A percentile compares a stretch with the other conserved stretches of the same genome.
phyloP scores from a whole-genome alignment of 805 yeast genomes.

The Starmera quercuum region DNA sequence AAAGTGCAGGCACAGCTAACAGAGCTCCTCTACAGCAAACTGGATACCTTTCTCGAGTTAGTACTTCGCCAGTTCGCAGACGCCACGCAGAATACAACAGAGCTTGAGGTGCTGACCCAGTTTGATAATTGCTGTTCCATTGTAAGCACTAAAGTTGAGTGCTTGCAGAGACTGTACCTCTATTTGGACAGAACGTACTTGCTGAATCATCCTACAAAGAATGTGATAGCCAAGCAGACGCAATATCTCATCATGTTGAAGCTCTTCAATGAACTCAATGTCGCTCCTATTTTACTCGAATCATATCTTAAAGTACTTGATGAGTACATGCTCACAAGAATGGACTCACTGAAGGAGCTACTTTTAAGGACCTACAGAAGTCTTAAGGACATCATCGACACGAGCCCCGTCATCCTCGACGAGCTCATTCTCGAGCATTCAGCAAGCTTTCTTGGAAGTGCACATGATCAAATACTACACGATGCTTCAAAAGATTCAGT shows the following conservation, averaged over 20 bases:
- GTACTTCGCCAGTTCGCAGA: not conserved
- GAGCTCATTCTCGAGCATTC: not conserved
- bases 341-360: not conserved
- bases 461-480: not conserved
- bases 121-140: conserved; percentile 6
- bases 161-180: conserved; percentile 10
- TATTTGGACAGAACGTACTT: conserved; percentile 19
- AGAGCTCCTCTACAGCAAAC: not conserved
- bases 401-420: not conserved
- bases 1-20: conserved; percentile 14
- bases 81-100: not conserved
- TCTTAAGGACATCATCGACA: not conserved
- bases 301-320: conserved; percentile 3
- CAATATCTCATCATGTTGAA: not conserved
- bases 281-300: conserved; percentile 4
- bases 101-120: not conserved
- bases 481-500: not conserved
- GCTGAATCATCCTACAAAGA: conserved; percentile 17
- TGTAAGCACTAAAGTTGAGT: conserved; percentile 3
- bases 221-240: conserved; percentile 6
- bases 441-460: not conserved
- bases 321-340: not conserved
- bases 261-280: not conserved
- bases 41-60: not conserved
- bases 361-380: not conserved